Conservation (phyloP, 495 filamentous ascomycete genomes). For the Cetradonia linearis region DNA sequence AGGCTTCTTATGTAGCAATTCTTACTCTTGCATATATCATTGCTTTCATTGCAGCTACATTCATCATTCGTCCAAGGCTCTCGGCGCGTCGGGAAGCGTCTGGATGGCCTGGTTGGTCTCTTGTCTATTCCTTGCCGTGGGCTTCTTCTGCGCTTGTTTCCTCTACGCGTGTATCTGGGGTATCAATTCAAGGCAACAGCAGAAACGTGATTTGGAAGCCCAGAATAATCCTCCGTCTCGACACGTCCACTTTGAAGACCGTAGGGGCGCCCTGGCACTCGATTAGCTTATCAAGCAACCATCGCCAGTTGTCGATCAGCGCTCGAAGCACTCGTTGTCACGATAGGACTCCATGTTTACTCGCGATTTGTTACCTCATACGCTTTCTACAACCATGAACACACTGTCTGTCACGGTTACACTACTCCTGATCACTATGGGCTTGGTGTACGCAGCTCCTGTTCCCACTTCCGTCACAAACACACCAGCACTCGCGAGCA, state of each 20-base stretch:
- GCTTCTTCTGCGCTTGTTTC: neutral
- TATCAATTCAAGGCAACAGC: neutral
- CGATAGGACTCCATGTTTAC: neutral
- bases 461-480: neutral
- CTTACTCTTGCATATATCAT: neutral
- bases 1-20: constrained; percentile 7
- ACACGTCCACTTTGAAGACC: constrained; percentile 6
- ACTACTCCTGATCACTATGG: neutral
- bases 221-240: neutral
- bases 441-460: neutral
- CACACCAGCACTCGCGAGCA: neutral
- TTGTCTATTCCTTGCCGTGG: neutral
- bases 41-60: neutral
- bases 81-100: neutral
- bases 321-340: neutral
- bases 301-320: neutral
- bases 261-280: neutral
- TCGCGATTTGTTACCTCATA: too few species aligned
- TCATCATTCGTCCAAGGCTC: neutral
- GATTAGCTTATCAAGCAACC: neutral
- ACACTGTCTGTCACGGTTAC: neutral
- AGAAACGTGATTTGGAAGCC: constrained; percentile 1
- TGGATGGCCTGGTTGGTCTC: constrained; percentile 5
- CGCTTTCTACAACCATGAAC: neutral
- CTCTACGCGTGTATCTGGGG: neutral